Base-by-base conservation (phyloP, 345 rosid genomes). In the Pseudoturritis turrita region DNA sequence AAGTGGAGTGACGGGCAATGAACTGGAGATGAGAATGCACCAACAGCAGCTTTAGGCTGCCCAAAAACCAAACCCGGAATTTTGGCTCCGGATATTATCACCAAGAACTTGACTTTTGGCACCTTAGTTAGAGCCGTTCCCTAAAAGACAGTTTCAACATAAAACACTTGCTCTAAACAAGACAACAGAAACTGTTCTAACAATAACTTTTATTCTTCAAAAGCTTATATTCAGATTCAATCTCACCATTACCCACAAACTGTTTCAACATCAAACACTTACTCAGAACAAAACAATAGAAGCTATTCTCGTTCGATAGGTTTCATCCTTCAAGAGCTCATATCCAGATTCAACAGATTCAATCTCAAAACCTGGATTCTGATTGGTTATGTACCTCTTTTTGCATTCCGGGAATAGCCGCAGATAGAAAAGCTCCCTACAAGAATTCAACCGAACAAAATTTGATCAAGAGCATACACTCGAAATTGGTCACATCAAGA, bases 1-100 rank as follows among this genome's bases (percentile, higher is more conserved):
- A 88, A 60, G 59, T 88, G 94, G 26, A 88, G 80, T 55, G 90
- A 86, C 2, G 85, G 86, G 70, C 86, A 86, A 10, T 54, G 29
- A 50, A 84, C 71, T 6, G 85, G 86, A 66, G 83, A 71, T 47
- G 88, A 79, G 70, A 78, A 83, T 23, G 90, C 88, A 64, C 58
- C 74, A 55, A 80, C 83, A 7, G 90, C 88, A 40, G 76, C 73
- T 43, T 77, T 75, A 41, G 87, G 90, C 17, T 72, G 75, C 12
- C 89, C 87, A 71, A 77, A 67, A 15, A 43, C 67, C 47, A 69
- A 57, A 46, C 94, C 89, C 0, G 66, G 62, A 37, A 74, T 33
- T 54, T 77, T 86, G 6, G 79, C 73, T 36, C 84, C 94, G 0
- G 84, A 78, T 18, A 86, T 79, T 43, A 88, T 17, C 50, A 86